Base-by-base conservation (phyloP, 2,329 filamentous ascomycete genomes). In the Aspergillus bombycis region DNA sequence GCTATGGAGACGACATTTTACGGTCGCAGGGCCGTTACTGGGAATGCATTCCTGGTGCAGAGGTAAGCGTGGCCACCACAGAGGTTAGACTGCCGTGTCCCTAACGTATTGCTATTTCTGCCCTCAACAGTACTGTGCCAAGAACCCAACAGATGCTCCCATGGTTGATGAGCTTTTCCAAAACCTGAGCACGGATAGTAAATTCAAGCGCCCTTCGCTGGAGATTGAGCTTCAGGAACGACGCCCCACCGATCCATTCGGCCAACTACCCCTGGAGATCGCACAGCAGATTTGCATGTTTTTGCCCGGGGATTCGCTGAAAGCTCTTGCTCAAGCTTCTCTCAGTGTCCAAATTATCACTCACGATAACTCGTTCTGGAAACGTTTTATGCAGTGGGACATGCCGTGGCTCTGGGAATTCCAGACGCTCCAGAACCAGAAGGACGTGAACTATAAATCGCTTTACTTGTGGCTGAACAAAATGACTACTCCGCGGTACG, bases 341-440 rank as follows among this genome's bases (percentile, higher is more conserved):
- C 43, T 66, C n/a, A 64, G 63, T 36, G 54, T 70, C 12, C 62
- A 67, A 36, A 38, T 65, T 8, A 34, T 70, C 34, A 68, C 68
- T 11, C 62, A 66, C 48, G 65, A 70, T 34, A 65, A 67, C 55
- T 63, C 61, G 4, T 70, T 70, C 64, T 70, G 68, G 68, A 66
- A 67, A 11, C 57, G 58, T 14, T 65, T 67, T 23, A 64, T 69
- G 41, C 61, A 64, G 41, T 59, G 57, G 16, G 66, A 69, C 19
- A 70, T 70, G 68, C 68, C 68, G 4, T 70, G 68, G 68, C 62
- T 70, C 23, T 68, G 67, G 63, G 67, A 70, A 60, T 48, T 66
- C 2, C 57, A 65, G 23, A 26, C 62, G 2, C 34, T 54, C 14
- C 57, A 63, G 45, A 30, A 12, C 1, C 60, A 52, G 46, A 64